Conservation (phyloP, 2,329 filamentous ascomycete genomes). For the Atkinsonella texensis region DNA sequence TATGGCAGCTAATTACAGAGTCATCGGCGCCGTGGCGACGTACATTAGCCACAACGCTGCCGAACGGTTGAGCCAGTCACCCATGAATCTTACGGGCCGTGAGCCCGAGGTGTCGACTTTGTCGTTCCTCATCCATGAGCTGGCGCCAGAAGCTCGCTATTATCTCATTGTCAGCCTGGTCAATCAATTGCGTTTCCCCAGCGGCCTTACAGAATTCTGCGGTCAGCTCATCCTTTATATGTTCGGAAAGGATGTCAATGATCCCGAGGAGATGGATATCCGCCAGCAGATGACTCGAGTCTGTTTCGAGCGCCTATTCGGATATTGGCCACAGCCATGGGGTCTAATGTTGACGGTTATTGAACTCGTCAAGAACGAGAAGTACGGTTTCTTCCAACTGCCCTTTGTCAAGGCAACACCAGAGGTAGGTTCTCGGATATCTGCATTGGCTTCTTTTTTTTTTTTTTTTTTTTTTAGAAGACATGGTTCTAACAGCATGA, state of each 20-base stretch:
- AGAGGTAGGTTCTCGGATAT: conserved; percentile 46
- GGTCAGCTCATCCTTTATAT: conserved; percentile 73
- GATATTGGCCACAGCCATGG: conserved; percentile 91
- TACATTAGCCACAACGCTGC: conserved; percentile 69
- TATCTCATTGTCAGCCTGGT: conserved; percentile 73
- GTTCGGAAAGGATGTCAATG: conserved; percentile 63
- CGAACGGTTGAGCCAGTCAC: conserved; percentile 41
- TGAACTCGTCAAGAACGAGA: conserved; percentile 84
- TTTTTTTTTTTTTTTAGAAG: neutral
- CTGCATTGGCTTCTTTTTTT: neutral
- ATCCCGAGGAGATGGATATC: conserved; percentile 67
- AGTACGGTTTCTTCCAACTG: conserved; percentile 83
- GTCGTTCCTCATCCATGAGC: conserved; percentile 62
- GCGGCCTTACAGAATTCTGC: conserved; percentile 86
- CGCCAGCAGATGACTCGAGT: conserved; percentile 86
- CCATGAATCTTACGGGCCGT: conserved; percentile 32
- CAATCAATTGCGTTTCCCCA: conserved; percentile 86
- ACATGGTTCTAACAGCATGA: conserved; percentile 5
- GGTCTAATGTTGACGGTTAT: conserved; percentile 79
- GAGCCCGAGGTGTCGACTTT: conserved; percentile 56
- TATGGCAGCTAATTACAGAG: conserved; percentile 53
- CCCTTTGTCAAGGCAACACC: conserved; percentile 84
- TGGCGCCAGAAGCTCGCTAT: conserved; percentile 70
- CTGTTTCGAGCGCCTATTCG: conserved; percentile 74
- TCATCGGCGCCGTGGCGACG: conserved; percentile 74